Conservation (phyloP, 2,329 filamentous ascomycete species). For the Stagonosporopsis chrysanthemi region DNA sequence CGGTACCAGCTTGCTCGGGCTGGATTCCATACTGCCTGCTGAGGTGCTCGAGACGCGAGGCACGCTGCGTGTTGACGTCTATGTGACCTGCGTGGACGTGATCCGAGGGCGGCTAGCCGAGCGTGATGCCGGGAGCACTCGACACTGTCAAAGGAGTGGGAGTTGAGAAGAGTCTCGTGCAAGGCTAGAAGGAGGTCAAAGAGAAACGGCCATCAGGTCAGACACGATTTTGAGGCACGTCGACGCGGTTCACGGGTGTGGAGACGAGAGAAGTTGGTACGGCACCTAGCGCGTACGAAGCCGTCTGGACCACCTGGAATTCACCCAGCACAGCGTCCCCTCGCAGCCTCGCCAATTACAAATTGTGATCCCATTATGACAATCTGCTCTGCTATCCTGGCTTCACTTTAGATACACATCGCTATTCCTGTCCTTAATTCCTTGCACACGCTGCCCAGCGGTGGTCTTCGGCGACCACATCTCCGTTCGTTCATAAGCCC, state of each 20-base stretch:
- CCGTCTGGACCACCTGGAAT: constrained; percentile 28
- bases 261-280: constrained; percentile 27
- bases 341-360: constrained; percentile 18
- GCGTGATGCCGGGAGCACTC: constrained; percentile 34
- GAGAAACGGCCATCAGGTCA: constrained; percentile 47
- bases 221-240: constrained; percentile 42
- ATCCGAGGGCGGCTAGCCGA: constrained; percentile 30
- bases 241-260: constrained; percentile 39
- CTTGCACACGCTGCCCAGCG: constrained; percentile 13
- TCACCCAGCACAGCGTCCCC: constrained; percentile 26
- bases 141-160: constrained; percentile 24
- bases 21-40: constrained; percentile 44
- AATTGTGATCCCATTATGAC: neutral
- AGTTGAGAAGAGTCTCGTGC: constrained; percentile 22
- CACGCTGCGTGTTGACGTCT: constrained; percentile 37
- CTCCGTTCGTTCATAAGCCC: constrained; percentile 29
- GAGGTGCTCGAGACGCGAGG: constrained; percentile 37
- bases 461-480: constrained; percentile 21
- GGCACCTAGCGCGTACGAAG: constrained; percentile 32
- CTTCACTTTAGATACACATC: neutral
- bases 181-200: constrained; percentile 34
- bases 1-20: constrained; percentile 34
- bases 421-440: neutral
- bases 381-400: neutral
- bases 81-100: constrained; percentile 32